These are phyloP conservation scores for Penicillium maclennaniae DNA, from an alignment of 495 filamentous ascomycete species.

Conservation along the genomic window DNA sequence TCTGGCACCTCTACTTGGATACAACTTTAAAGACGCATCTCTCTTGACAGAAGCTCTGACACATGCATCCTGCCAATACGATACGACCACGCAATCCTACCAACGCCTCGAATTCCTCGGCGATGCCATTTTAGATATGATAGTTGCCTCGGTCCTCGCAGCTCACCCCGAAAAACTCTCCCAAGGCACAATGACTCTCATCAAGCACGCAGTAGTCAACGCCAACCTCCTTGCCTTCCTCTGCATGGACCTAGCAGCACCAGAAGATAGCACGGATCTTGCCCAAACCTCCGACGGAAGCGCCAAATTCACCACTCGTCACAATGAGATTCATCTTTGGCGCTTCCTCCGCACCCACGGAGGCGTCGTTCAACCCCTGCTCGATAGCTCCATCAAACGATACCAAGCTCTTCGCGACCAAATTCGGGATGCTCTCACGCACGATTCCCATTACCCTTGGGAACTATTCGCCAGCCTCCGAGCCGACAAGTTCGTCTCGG, in stretches of 20 bases:
- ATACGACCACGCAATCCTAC: slow-evolving; percentile 58
- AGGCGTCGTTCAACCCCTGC: slow-evolving; percentile 43
- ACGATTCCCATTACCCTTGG: slow-evolving; percentile 68
- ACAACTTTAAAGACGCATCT: slow-evolving; percentile 65
- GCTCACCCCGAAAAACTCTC: slow-evolving; percentile 43
- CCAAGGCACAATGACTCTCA: slow-evolving; percentile 65
- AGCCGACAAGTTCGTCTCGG: slow-evolving; percentile 78
- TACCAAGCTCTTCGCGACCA: slow-evolving; percentile 45
- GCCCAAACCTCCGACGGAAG: not conserved
- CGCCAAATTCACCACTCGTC: not conserved
- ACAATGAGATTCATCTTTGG: slow-evolving; percentile 51
- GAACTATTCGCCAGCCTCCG: slow-evolving; percentile 58
- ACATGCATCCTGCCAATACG: slow-evolving; percentile 64
- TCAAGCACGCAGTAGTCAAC: slow-evolving; percentile 77
- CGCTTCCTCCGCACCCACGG: slow-evolving; percentile 63
- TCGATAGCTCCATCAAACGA: slow-evolving; percentile 36
- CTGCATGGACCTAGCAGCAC: slow-evolving; percentile 48
- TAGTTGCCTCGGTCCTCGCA: slow-evolving; percentile 59
- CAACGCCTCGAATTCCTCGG: slow-evolving; percentile 90
- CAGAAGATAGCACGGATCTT: slow-evolving; percentile 13
- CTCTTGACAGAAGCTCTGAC: slow-evolving; percentile 84
- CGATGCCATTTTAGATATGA: slow-evolving; percentile 78
- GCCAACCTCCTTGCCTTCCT: slow-evolving; percentile 85
- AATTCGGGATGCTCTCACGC: slow-evolving; percentile 48
- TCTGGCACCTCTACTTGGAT: slow-evolving; percentile 31